Evolutionary conservation across 2,329 filamentous ascomycete species (phyloP).

Genomic region (Sarocladium strictum): DNA sequence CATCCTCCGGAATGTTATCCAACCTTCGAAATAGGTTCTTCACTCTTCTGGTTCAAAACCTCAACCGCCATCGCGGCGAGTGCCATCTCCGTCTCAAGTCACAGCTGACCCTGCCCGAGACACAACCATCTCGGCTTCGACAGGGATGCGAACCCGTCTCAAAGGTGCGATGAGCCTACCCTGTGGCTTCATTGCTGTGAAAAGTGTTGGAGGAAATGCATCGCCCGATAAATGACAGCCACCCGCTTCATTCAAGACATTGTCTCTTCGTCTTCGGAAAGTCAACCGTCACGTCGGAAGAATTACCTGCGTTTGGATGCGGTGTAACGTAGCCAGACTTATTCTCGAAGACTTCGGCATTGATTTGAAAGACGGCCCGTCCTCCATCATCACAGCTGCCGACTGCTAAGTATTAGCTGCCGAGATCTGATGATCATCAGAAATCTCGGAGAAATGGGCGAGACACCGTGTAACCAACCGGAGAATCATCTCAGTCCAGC

Average conservation of each 20-base stretch:
- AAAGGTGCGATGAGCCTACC: neutral
- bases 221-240: neutral
- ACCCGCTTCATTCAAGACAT: neutral
- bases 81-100: neutral
- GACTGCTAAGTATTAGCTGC: too few relatives aligned
- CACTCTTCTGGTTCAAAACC: neutral
- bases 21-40: neutral
- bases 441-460: neutral
- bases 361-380: too few relatives aligned
- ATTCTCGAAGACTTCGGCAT: slow-evolving; percentile 3
- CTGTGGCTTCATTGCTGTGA: too few relatives aligned
- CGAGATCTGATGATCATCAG: neutral
- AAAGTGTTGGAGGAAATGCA: too few relatives aligned
- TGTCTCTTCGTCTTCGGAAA: too few relatives aligned
- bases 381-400: too few relatives aligned
- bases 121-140: neutral
- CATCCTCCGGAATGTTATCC: neutral
- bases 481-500: neutral
- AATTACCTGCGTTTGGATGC: neutral
- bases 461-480: neutral
- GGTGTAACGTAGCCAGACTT: neutral
- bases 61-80: neutral
- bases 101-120: neutral
- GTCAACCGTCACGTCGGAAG: neutral
- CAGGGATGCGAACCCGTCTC: neutral